Base-by-base conservation (phyloP, 2,329 filamentous ascomycete species). In the Dactylellina haptotyla region DNA sequence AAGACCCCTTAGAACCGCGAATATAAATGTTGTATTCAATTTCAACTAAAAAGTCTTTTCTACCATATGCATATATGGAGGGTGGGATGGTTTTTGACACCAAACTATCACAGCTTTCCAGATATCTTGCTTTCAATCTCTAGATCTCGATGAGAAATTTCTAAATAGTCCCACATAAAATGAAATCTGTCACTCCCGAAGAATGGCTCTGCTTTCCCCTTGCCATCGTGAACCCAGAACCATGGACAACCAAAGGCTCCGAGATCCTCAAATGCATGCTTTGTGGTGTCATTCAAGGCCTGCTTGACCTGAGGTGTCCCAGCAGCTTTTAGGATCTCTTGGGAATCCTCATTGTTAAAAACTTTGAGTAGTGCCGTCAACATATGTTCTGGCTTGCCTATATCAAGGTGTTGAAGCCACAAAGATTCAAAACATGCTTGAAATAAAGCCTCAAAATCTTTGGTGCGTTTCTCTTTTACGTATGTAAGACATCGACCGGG, bases 211-310 rank as follows among this genome's bases (percentile, higher is more conserved):
- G 84, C 84, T 64, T 84, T 80, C 0, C 88, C 89, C 74, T 84
- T 80, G 1, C 78, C 79, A 76, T 89, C 87, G 16, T 83, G 84
- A 2, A 88, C 90, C 85, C 87, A 88, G 72, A 91, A 83, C 90
- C 91, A 94, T 1, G 91, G 91, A 54, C 87, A 87, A 0, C 91
- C 91, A 80, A 91, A 94, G 0, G 90, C 91, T 0, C 90, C 91
- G 54, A 82, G 82, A 37, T 14, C 20, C 16, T 86, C 85, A 14
- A 91, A 79, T 0, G 86, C 89, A 75, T 84, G 83, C 70, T 86
- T 83, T 16, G 90, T 93, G 45, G 84, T 84, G 3, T 80, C 82
- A 69, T 85, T 84, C 26, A 92, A 80, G n/a, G 79, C 80, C 65
- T 84, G 80, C 78, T 87, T 87, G 76, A 81, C 82, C 75, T 85